Percentiles rank a stretch among this genome's conserved stretches.
Conservation (phyloP, 306 rosid species). For the Sesbania bispinosa region DNA sequence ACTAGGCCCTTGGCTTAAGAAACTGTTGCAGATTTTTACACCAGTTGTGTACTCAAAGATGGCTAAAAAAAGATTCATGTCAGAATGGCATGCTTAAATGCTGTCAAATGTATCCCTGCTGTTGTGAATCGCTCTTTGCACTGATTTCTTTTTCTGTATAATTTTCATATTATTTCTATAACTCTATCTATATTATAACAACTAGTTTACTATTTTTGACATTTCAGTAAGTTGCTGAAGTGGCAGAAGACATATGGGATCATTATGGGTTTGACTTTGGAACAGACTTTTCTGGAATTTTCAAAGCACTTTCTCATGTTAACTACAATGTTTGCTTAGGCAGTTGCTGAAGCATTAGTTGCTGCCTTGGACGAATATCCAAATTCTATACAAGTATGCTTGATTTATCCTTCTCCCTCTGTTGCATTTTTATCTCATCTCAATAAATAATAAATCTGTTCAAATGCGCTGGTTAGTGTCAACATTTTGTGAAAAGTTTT, state of each 20-base stretch:
- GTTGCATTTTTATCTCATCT: slow-evolving; percentile 1
- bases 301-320: slow-evolving; percentile 78
- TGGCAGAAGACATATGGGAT: slow-evolving; percentile 95
- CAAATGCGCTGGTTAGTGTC: no score
- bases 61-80: slow-evolving; percentile 91
- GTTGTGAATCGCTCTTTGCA: slow-evolving; percentile 59
- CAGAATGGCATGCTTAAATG: slow-evolving; percentile 88
- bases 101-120: slow-evolving; percentile 87
- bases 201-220: slow-evolving; percentile 1
- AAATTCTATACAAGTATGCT: slow-evolving; percentile 75
- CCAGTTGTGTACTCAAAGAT: no score
- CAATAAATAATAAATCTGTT: no score
- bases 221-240: slow-evolving; percentile 84
- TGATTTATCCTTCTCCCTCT: slow-evolving; percentile 7
- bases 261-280: slow-evolving; percentile 92
- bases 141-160: not conserved
- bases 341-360: slow-evolving; percentile 93
- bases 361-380: slow-evolving; percentile 94
- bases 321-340: slow-evolving; percentile 81
- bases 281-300: slow-evolving; percentile 83
- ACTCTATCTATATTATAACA: not conserved
- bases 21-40: no score
- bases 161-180: not conserved
- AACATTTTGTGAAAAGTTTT: no score
- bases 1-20: no score